Evolutionary conservation across 139 green algal species (phyloP).

Genomic region (Chlamydomonas incerta): DNA sequence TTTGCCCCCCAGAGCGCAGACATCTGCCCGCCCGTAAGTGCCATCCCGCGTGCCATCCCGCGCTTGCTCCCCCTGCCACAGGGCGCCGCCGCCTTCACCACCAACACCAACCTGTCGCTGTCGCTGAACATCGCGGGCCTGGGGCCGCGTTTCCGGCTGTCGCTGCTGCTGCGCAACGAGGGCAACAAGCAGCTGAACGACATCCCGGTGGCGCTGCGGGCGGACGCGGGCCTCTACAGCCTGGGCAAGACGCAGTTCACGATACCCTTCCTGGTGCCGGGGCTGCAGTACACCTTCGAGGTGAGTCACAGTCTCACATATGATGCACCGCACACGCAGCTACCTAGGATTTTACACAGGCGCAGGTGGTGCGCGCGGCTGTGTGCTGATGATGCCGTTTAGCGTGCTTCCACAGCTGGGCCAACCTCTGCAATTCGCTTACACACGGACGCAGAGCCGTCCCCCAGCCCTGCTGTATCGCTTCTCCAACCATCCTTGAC

Average conservation of each 20-base stretch:
- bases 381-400: no score
- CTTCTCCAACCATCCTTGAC: not conserved
- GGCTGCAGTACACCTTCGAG: constrained; percentile 62
- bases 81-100: constrained; percentile 60
- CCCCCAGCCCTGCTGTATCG: not conserved
- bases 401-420: no score
- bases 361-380: no score
- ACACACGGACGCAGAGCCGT: no score
- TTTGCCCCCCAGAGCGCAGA: no score
- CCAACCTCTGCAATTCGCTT: no score
- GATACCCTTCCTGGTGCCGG: constrained; percentile 67
- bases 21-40: no score
- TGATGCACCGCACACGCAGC: no score
- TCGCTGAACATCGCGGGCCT: constrained; percentile 66
- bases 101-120: constrained; percentile 59
- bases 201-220: constrained; percentile 58
- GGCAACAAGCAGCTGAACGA: constrained; percentile 55
- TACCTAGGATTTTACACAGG: no score
- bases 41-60: not conserved
- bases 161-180: constrained; percentile 70
- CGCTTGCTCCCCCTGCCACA: constrained; percentile 10
- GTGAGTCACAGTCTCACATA: no score
- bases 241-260: constrained; percentile 44
- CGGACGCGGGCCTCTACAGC: constrained; percentile 56
- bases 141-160: constrained; percentile 75